Conservation (phyloP, 768 basidiomycete species). For the Mycena filopes region DNA sequence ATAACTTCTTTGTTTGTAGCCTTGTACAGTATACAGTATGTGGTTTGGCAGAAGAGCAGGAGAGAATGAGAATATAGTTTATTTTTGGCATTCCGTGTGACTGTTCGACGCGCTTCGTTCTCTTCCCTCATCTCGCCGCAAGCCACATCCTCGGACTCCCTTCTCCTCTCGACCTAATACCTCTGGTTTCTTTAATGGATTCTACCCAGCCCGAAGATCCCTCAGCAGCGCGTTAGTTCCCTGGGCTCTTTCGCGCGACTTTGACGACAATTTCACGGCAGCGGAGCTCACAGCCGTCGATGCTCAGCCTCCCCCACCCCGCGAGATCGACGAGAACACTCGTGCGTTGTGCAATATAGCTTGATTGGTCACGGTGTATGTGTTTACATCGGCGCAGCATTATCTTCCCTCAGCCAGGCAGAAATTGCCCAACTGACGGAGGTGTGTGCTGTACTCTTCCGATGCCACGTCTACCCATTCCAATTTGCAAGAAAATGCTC, state of each 20-base stretch:
- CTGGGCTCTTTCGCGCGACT: conserved; percentile 10
- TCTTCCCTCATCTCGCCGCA: no score
- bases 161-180: no score
- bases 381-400: conserved; percentile 13
- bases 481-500: conserved; percentile 25
- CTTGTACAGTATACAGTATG: no score
- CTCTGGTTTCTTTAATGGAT: neutral
- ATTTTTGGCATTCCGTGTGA: no score
- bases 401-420: conserved; percentile 26
- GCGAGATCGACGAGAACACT: conserved; percentile 29
- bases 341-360: conserved; percentile 18
- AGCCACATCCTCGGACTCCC: no score
- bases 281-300: conserved; percentile 24
- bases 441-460: neutral
- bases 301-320: conserved; percentile 16
- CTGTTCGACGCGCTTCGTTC: no score
- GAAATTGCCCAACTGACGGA: conserved; percentile 30
- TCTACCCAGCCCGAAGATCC: conserved; percentile 10
- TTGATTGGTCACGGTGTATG: neutral
- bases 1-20: no score
- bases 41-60: no score
- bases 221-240: conserved; percentile 28
- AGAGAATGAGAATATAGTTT: no score
- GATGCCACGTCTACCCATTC: neutral
- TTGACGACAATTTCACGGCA: conserved; percentile 6